These are phyloP conservation scores for Calamus simplicifolius DNA, from an alignment of 176 grass and related monocot species.

Conservation along the genomic window DNA sequence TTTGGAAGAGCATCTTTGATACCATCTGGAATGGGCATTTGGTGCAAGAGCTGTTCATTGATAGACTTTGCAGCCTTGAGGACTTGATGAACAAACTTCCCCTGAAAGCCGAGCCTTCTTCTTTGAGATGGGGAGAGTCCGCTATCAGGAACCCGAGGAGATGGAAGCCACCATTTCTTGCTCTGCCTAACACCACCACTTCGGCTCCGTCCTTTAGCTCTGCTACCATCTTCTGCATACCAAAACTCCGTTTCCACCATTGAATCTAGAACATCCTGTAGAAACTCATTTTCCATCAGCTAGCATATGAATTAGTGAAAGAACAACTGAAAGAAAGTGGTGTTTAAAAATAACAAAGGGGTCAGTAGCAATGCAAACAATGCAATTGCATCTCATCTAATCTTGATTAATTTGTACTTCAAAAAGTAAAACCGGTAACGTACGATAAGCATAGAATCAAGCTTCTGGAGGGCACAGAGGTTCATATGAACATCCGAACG, in stretches of 20 bases:
- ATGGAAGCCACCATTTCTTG: constrained; percentile 97
- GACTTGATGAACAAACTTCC: constrained; percentile 87
- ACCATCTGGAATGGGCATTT: constrained; percentile 60
- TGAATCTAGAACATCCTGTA: constrained; percentile 80
- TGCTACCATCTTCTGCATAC: constrained; percentile 77
- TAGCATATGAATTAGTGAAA: neutral
- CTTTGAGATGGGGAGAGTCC: constrained; percentile 58
- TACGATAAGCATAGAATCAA: constrained; percentile 95
- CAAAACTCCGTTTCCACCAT: constrained; percentile 87
- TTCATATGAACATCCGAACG: constrained; percentile 94
- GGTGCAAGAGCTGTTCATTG: constrained; percentile 71
- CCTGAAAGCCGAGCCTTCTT: constrained; percentile 72
- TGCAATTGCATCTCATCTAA: too few relatives aligned
- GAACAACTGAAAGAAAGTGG: too few relatives aligned
- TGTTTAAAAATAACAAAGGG: too few relatives aligned
- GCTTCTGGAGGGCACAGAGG: constrained; percentile 92
- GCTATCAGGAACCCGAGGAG: constrained; percentile 58
- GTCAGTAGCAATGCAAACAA: too few relatives aligned
- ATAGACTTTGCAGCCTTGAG: constrained; percentile 93
- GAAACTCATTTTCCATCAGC: constrained; percentile 7
- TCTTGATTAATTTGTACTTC: too few relatives aligned
- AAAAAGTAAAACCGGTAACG: constrained; percentile 5
- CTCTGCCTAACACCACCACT: constrained; percentile 36
- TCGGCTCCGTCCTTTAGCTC: constrained; percentile 23
- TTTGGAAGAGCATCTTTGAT: constrained; percentile 77